Evolutionary conservation across 2,329 filamentous ascomycete genomes (phyloP).

Genomic region (Cladosporium phlei): DNA sequence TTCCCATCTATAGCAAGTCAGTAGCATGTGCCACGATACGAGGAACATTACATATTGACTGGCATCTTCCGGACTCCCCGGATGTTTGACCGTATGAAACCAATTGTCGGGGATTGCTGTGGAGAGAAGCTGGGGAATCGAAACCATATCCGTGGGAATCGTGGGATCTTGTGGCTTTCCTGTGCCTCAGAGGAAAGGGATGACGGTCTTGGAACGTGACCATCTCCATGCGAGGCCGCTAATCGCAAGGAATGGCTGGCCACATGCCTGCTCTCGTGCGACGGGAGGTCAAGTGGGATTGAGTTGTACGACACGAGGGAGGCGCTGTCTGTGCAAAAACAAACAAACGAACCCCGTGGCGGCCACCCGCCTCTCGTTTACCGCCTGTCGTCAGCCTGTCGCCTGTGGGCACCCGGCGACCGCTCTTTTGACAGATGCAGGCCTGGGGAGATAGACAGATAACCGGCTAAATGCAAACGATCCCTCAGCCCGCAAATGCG

Average conservation of each 20-base stretch:
- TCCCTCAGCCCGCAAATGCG: constrained; percentile 3
- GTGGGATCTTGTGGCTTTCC: background rate
- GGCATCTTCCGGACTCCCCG: constrained; percentile 2
- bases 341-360: background rate
- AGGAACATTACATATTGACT: too few species aligned
- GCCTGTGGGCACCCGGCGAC: constrained; percentile 2
- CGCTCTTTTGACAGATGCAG: constrained; percentile 8
- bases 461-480: constrained; percentile 11
- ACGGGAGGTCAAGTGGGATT: background rate
- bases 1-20: background rate
- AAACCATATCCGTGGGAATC: too few species aligned
- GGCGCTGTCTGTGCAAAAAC: too few species aligned
- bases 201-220: background rate
- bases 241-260: background rate
- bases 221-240: background rate
- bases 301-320: background rate
- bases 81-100: background rate
- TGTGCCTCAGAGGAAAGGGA: background rate
- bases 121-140: constrained; percentile 1
- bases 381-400: background rate
- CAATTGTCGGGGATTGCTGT: background rate
- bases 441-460: background rate
- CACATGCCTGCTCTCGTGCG: constrained; percentile 1
- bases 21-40: background rate
- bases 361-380: background rate